Conservation (phyloP, 2,329 filamentous ascomycete species). For the Diaporthe sp. region DNA sequence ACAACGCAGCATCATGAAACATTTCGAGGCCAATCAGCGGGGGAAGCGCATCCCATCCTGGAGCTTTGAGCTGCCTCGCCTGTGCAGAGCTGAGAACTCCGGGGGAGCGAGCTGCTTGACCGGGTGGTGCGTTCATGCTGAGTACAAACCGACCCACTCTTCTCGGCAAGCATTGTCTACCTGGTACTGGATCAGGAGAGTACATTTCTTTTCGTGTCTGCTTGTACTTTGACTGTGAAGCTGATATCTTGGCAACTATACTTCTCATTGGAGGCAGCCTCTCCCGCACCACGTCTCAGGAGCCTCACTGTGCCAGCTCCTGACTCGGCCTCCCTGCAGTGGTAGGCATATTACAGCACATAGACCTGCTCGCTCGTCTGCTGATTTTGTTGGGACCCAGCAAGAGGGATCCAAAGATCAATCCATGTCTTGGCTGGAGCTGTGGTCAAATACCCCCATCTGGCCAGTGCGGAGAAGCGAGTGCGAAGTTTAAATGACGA, state of each 20-base stretch:
- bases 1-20: slow-evolving; percentile 25
- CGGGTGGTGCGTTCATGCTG: slow-evolving; percentile 2
- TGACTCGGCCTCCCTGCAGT: slow-evolving; percentile 30
- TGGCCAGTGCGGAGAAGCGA: slow-evolving; percentile 27
- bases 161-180: not conserved
- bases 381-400: slow-evolving; percentile 12
- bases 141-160: slow-evolving; percentile 12
- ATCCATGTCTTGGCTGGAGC: not conserved
- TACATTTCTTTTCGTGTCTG: slow-evolving; percentile 4
- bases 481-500: slow-evolving; percentile 32
- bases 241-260: slow-evolving; percentile 19
- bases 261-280: slow-evolving; percentile 21
- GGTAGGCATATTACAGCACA: not conserved
- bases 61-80: slow-evolving; percentile 13
- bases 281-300: slow-evolving; percentile 10
- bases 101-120: slow-evolving; percentile 3
- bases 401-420: not conserved
- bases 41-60: not conserved
- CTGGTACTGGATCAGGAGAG: slow-evolving; percentile 11
- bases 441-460: not conserved
- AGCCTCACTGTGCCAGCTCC: slow-evolving; percentile 29
- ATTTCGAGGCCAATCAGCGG: slow-evolving; percentile 25
- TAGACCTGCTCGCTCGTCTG: not conserved
- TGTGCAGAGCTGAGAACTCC: slow-evolving; percentile 21
- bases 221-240: slow-evolving; percentile 14